phyloP scores from a whole-genome alignment of 176 grass and related monocot species.

The Phoenix dactylifera region DNA sequence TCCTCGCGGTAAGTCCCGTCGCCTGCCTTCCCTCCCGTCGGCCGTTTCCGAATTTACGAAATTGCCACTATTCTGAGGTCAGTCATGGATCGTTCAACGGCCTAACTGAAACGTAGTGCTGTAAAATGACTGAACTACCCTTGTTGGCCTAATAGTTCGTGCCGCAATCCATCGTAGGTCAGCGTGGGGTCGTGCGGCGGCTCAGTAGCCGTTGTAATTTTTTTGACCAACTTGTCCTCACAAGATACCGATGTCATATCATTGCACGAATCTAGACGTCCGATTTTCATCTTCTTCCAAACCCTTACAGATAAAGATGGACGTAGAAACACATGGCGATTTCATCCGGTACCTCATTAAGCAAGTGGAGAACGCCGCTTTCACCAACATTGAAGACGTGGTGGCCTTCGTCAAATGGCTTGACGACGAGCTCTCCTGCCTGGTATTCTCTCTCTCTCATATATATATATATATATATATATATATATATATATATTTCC shows the following conservation, averaged over 20 bases:
- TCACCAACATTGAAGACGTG: conserved; percentile 69
- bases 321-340: conserved; percentile 87
- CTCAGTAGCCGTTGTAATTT: too few species aligned
- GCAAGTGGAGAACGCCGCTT: conserved; percentile 55
- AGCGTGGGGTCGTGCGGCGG: too few species aligned
- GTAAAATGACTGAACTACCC: neutral
- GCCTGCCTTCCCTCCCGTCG: too few species aligned
- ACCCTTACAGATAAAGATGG: conserved; percentile 59
- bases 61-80: neutral
- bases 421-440: conserved; percentile 83
- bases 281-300: neutral
- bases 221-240: too few species aligned
- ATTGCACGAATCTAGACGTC: neutral
- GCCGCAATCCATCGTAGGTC: too few species aligned
- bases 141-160: neutral
- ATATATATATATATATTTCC: neutral
- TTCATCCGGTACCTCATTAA: conserved; percentile 88
- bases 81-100: neutral
- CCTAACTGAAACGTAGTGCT: neutral
- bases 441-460: conserved; percentile 29
- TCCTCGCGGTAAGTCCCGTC: conserved; percentile 62
- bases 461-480: neutral
- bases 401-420: conserved; percentile 98
- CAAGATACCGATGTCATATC: too few species aligned
- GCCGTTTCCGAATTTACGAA: neutral